Percentiles rank a stretch among this genome's conserved stretches.
These are phyloP conservation scores for Globisporangium acanthophoron DNA, from an alignment of 352 stramenopile species.

Conservation along the genomic window DNA sequence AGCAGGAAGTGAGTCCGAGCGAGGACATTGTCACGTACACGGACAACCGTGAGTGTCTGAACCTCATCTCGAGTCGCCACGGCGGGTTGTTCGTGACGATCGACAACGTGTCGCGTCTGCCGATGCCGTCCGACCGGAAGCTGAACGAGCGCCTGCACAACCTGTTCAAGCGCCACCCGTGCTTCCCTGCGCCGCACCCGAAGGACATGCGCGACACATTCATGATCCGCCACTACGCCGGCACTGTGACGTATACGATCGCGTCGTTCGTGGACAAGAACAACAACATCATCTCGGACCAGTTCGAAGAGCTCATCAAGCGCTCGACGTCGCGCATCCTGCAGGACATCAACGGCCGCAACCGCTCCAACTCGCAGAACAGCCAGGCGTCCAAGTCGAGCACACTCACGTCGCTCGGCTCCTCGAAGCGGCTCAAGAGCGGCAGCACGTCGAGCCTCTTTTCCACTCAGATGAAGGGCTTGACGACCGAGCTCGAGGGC, in stretches of 20 bases:
- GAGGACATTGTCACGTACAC: slow-evolving; percentile 61
- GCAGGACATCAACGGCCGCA: slow-evolving; percentile 57
- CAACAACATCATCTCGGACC: slow-evolving; percentile 88
- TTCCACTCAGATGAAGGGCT: slow-evolving; percentile 79
- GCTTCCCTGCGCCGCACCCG: slow-evolving; percentile 80
- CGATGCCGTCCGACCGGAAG: slow-evolving; percentile 84
- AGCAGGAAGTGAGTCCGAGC: slow-evolving; percentile 31
- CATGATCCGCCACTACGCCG: slow-evolving; percentile 81
- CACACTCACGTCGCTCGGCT: slow-evolving; percentile 26
- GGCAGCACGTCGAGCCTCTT: slow-evolving; percentile 70
- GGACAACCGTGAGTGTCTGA: slow-evolving; percentile 83
- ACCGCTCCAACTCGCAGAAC: slow-evolving; percentile 34
- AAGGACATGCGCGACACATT: slow-evolving; percentile 85
- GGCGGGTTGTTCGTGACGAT: slow-evolving; percentile 83
- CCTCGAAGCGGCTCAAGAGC: slow-evolving; percentile 55
- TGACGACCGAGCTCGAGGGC: slow-evolving; percentile 75
- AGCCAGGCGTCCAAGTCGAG: slow-evolving; percentile 48
- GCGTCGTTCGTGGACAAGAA: slow-evolving; percentile 89
- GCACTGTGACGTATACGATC: slow-evolving; percentile 81
- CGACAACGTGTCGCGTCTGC: slow-evolving; percentile 79
- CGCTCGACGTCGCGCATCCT: slow-evolving; percentile 65
- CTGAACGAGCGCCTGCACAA: slow-evolving; percentile 81
- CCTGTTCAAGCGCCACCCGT: slow-evolving; percentile 74
- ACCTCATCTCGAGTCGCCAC: slow-evolving; percentile 77
- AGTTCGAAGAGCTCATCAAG: slow-evolving; percentile 86